Percentiles rank a stretch among this genome's conserved stretches.
Evolutionary conservation across 1,284 basidiomycete species (phyloP).

Genomic region (Dichomitus squalens): DNA sequence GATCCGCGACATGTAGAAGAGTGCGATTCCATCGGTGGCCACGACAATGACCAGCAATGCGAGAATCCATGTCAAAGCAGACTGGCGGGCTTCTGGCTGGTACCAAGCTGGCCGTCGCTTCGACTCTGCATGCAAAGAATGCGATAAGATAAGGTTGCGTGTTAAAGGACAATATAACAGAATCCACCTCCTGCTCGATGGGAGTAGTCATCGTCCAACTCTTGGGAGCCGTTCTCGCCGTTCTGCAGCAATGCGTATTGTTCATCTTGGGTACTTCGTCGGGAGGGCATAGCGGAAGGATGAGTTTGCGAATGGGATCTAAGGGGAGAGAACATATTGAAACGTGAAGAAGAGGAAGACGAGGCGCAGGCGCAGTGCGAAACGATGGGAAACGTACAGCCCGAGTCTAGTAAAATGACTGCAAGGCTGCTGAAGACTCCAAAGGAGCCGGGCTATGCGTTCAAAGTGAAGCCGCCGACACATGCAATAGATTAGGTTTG

Average conservation of each 20-base stretch:
- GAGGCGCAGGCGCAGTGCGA: neutral
- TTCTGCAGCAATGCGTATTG: conserved; percentile 2
- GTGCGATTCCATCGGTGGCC: conserved; percentile 12
- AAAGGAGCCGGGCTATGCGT: neutral
- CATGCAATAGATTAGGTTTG: too few species aligned
- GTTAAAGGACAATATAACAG: too few species aligned
- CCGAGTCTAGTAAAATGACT: too few species aligned
- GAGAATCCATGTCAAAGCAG: conserved; percentile 8
- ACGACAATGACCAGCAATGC: conserved; percentile 15
- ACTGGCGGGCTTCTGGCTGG: neutral
- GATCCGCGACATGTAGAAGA: conserved; percentile 24
- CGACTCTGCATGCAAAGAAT: neutral
- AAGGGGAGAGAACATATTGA: neutral
- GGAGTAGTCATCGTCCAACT: neutral
- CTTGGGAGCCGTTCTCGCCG: conserved; percentile 2
- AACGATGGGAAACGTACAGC: too few species aligned
- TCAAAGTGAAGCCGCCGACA: too few species aligned
- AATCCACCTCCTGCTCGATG: neutral
- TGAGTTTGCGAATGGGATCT: neutral
- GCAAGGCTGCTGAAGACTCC: neutral
- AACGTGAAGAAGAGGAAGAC: neutral
- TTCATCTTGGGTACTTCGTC: neutral
- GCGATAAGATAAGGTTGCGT: neutral
- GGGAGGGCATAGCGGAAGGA: neutral
- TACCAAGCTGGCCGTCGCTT: neutral